Evolutionary conservation across 495 filamentous ascomycete species (phyloP), one percentile per base, ranked within the genome.

Genomic region (Hypoxylon crocopeplum): DNA sequence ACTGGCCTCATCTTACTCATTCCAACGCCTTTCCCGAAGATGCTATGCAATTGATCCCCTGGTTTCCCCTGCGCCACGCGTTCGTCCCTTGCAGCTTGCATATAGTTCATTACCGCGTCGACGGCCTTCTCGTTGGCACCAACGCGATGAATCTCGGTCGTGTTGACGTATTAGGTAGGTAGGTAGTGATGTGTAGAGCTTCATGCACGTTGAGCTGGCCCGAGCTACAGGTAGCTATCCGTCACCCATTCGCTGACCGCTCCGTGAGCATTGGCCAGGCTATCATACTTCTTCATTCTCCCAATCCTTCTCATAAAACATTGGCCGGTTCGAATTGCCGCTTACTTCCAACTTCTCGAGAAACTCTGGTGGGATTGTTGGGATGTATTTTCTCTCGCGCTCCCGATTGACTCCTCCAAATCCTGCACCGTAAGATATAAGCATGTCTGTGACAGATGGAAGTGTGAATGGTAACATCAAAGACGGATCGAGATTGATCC

Each of bases 401-500:
- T 99, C 94, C 46, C 87, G 82, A 72, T 99, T 97, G 21, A 93
- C 79, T 0, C 94, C 94, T 3, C 94, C 94, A 60, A 97, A 91
- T 10, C 94, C 94, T 21, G 95, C 93, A 7, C 94, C 94, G 66
- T 94, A 99, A 60, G 85, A 92, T 30, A 99, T 82, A 57, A 97
- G 79, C 94, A 99, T 98, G 70, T 98, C 94, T 12, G 93, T 97
- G 54, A 92, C 95, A 4, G 94, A 96, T 0, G 94, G 94, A 16
- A 99, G 79, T 25, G 87, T 87, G 70, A 99, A 99, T 0, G 95
- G 95, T 20, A 99, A 82, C 83, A 96, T 97, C 32, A 96, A 78
- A 8, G 92, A 88, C 13, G 93, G 90, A 67, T 98, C 92, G 20
- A 98, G 75, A 30, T 97, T 84, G 21, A 97, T 73, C 48, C 86